These are phyloP conservation scores for Teratosphaeria destructans DNA, from an alignment of 2,329 filamentous ascomycete genomes.

Conservation along the genomic window DNA sequence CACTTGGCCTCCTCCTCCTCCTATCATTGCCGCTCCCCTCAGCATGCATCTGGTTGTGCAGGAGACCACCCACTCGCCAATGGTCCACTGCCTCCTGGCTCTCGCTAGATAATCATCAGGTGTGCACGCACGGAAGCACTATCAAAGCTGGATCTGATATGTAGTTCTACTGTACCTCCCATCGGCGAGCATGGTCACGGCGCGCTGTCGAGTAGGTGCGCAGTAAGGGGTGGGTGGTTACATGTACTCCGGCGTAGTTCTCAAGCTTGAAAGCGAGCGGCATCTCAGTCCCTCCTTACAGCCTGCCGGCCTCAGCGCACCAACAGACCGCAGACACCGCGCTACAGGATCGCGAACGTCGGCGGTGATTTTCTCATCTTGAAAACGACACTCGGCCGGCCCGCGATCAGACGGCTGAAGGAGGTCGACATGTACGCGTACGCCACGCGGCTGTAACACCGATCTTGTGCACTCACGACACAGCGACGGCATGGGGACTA, in stretches of 20 bases:
- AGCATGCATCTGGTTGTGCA: too few species aligned
- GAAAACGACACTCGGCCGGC: background rate
- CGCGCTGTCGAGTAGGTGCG: background rate
- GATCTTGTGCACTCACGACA: too few species aligned
- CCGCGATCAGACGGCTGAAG: background rate
- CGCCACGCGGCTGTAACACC: background rate
- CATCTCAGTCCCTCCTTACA: background rate
- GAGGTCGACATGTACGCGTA: background rate
- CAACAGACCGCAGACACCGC: background rate
- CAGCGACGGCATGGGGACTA: background rate
- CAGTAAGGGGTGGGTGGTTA: background rate
- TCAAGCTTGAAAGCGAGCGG: background rate
- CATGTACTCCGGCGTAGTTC: too few species aligned
- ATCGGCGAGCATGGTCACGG: background rate
- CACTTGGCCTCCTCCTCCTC: too few species aligned
- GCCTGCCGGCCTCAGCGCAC: background rate
- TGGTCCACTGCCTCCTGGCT: too few species aligned
- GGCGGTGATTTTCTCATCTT: background rate
- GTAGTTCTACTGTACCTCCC: too few species aligned
- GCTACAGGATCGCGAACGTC: background rate
- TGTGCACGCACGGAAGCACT: too few species aligned
- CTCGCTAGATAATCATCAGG: too few species aligned
- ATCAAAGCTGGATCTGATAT: too few species aligned
- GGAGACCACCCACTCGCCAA: too few species aligned
- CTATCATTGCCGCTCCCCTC: too few species aligned